Base-by-base conservation (phyloP, 768 basidiomycete genomes). In the Rhodotorula paludigena region DNA sequence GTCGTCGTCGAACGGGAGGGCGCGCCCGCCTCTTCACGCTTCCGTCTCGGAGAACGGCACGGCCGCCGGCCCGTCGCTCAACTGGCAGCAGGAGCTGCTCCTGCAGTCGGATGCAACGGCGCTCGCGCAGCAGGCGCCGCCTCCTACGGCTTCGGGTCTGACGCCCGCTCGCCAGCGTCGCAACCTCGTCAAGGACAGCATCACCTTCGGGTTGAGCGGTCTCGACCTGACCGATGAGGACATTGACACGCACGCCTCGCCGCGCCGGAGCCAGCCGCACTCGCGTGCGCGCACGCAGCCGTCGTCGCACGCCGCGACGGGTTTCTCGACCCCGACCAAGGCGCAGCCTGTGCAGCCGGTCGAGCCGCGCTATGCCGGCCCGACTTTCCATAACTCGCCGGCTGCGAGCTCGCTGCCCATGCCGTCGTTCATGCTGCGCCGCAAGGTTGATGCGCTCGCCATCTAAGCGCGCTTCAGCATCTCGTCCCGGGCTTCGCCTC, bases 311-410 rank as follows among this genome's bases (percentile, higher is more conserved):
- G 30, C 48, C 5, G 28, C 33, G 16, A 52, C 38, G 20, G 36
- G 39, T 16, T 55, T 38, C 44, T 25, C 47, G 42, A 60, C 63
- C 32, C 56, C 61, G 42, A 57, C 57, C 38, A 56, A 51, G 42
- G 11, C 57, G 44, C 21, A 28, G 42, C 18, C 42, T 7, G 21
- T 28, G 20, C 23, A 28, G 7, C 39, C 53, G 23, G 54, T 44
- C 51, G 64, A 66, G 59, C 47, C 58, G 20, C 49, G 64, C 21
- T 70, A 70, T 57, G 69, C 69, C 25, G 69, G 69, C 0, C 69
- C 69, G 35, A 65, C 69, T 23, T 70, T 70, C 56, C 69, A 70
- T 55, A 70, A 70, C 53, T 65, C 64, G 48, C 69, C 69, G 2
- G 69, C 69, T 21, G 64, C 69, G 59, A 63, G 60, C 23, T 53